Conservation (phyloP, 805 yeast genomes). For the Ogataea trehalophila region DNA sequence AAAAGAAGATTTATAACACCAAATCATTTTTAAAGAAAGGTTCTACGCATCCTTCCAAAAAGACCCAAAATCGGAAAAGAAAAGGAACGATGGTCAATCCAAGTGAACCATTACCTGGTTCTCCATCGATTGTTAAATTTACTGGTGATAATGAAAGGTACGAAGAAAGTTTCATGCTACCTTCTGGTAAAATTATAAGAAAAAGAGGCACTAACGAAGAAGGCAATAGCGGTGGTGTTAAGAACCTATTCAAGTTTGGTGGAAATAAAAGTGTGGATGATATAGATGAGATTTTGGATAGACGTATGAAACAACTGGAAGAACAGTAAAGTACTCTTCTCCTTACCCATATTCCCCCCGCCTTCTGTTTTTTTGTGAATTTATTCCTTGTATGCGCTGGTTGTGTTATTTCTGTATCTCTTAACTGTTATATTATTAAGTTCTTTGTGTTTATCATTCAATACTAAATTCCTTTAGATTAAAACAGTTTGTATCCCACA, state of each 20-base stretch:
- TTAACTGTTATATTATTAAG: too few relatives aligned
- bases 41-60: slow-evolving; percentile 27
- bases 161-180: slow-evolving; percentile 52
- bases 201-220: slow-evolving; percentile 24
- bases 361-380: too few relatives aligned
- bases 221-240: slow-evolving; percentile 23
- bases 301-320: slow-evolving; percentile 31
- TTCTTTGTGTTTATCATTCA: too few relatives aligned
- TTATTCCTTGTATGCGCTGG: too few relatives aligned
- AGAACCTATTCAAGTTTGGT: slow-evolving; percentile 32
- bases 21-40: slow-evolving; percentile 32
- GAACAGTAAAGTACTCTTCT: slow-evolving; percentile 2
- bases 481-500: too few relatives aligned
- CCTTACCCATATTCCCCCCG: too few relatives aligned
- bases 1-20: slow-evolving; percentile 19
- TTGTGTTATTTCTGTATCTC: too few relatives aligned
- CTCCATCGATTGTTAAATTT: slow-evolving; percentile 31
- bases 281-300: slow-evolving; percentile 39
- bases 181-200: slow-evolving; percentile 67
- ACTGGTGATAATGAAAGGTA: slow-evolving; percentile 31
- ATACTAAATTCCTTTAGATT: too few relatives aligned
- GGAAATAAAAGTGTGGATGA: slow-evolving; percentile 41
- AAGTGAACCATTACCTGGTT: slow-evolving; percentile 48
- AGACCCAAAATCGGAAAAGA: slow-evolving; percentile 40
- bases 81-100: slow-evolving; percentile 43